These are phyloP conservation scores for Spathaspora passalidarum DNA, from an alignment of 805 yeast species.

Conservation along the genomic window DNA sequence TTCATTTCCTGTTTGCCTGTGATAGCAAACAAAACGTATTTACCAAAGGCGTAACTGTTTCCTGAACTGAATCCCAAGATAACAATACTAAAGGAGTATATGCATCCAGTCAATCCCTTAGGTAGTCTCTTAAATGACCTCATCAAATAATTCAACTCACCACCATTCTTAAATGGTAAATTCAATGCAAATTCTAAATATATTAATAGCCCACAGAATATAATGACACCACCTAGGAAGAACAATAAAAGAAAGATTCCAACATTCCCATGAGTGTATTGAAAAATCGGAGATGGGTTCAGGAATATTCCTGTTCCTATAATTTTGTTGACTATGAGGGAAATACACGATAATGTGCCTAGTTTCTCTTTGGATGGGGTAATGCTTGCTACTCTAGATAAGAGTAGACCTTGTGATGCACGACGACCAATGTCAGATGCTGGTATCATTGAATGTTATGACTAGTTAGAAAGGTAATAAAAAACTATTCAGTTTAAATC, in stretches of 20 bases:
- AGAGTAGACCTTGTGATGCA: not conserved
- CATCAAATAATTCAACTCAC: constrained; percentile 39
- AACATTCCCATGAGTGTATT: constrained; percentile 37
- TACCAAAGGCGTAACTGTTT: constrained; percentile 63
- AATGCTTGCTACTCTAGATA: not conserved
- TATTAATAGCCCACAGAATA: constrained; percentile 38
- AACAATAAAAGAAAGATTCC: constrained; percentile 31
- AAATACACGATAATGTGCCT: constrained; percentile 28
- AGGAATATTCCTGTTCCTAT: constrained; percentile 43
- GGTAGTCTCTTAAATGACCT: constrained; percentile 29
- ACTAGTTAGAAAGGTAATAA: no score
- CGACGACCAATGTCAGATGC: not conserved
- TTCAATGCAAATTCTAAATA: constrained; percentile 40
- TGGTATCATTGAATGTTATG: not conserved
- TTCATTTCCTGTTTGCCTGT: constrained; percentile 23
- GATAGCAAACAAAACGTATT: constrained; percentile 45
- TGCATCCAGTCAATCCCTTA: constrained; percentile 33
- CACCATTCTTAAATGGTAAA: constrained; percentile 40
- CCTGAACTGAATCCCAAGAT: constrained; percentile 60
- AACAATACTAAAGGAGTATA: constrained; percentile 53
- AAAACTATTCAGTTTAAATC: not conserved
- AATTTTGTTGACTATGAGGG: constrained; percentile 41
- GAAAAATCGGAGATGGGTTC: constrained; percentile 40
- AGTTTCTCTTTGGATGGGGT: constrained; percentile 11
- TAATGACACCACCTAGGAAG: constrained; percentile 35